A percentile compares a stretch with the other conserved stretches of the same genome.
Evolutionary conservation across 495 filamentous ascomycete genomes (phyloP).

Genomic region (Penicillium angulare): DNA sequence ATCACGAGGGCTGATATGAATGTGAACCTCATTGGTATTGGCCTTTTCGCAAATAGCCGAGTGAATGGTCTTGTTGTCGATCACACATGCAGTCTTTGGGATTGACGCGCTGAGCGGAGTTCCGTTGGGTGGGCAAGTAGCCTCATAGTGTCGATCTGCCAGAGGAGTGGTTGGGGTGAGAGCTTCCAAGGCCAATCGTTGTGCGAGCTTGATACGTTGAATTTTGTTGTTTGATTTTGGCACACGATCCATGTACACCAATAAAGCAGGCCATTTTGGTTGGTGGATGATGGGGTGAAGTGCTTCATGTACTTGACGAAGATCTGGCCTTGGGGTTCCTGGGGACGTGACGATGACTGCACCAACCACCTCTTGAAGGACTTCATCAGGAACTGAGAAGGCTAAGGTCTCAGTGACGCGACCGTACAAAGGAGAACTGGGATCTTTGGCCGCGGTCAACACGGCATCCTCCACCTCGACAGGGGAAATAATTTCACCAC

Average conservation of each 20-base stretch:
- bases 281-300: slow-evolving; percentile 33
- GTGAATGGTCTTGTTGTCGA: slow-evolving; percentile 7
- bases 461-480: slow-evolving; percentile 79
- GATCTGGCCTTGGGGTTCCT: slow-evolving; percentile 26
- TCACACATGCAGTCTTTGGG: slow-evolving; percentile 12
- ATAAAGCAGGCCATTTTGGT: slow-evolving; percentile 39
- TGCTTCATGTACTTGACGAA: slow-evolving; percentile 35
- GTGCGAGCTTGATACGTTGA: slow-evolving; percentile 38
- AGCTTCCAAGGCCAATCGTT: slow-evolving; percentile 30
- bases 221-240: slow-evolving; percentile 47
- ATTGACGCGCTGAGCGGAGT: slow-evolving; percentile 28
- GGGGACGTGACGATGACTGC: slow-evolving; percentile 35
- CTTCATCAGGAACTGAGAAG: slow-evolving; percentile 42
- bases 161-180: slow-evolving; percentile 27
- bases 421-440: slow-evolving; percentile 28
- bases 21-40: slow-evolving; percentile 3
- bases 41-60: not conserved
- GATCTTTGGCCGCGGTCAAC: slow-evolving; percentile 40
- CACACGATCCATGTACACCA: slow-evolving; percentile 44
- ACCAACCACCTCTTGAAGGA: slow-evolving; percentile 46
- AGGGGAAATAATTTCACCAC: slow-evolving; percentile 76
- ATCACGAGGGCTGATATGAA: slow-evolving; percentile 14
- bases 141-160: slow-evolving; percentile 32
- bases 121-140: slow-evolving; percentile 32
- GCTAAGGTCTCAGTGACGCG: slow-evolving; percentile 37